Evolutionary conservation across 768 basidiomycete species (phyloP).

Genomic region (Inosperma sp.): DNA sequence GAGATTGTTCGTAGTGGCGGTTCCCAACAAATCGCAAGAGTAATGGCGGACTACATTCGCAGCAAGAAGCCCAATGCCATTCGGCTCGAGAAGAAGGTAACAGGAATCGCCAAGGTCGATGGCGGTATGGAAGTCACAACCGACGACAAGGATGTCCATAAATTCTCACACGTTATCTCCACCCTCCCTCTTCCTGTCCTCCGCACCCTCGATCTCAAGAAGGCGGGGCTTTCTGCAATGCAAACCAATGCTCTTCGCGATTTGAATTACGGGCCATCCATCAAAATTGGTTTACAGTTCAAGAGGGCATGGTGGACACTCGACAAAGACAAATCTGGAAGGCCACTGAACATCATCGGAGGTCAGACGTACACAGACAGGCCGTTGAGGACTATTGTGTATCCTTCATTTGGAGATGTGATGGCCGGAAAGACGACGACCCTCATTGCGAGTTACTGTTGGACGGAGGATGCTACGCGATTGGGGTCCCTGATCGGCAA

Average conservation of each 20-base stretch:
- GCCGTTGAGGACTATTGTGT: conserved; percentile 39
- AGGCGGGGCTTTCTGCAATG: conserved; percentile 20
- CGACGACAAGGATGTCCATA: too few relatives aligned
- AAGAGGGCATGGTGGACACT: conserved; percentile 32
- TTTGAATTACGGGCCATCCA: conserved; percentile 27
- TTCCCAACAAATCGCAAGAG: too few relatives aligned
- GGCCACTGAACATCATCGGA: conserved; percentile 26
- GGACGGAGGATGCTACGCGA: conserved; percentile 37
- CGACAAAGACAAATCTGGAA: not conserved
- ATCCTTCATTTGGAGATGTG: conserved; percentile 37
- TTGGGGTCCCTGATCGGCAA: conserved; percentile 31
- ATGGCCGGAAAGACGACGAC: conserved; percentile 21
- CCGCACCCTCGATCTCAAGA: conserved; percentile 25
- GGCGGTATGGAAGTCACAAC: too few relatives aligned
- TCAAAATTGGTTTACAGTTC: conserved; percentile 36
- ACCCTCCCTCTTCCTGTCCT: conserved; percentile 30
- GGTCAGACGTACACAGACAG: conserved; percentile 41
- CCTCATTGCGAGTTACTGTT: conserved; percentile 40
- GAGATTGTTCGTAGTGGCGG: too few relatives aligned
- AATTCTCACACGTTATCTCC: conserved; percentile 27
- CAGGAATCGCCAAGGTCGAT: too few relatives aligned
- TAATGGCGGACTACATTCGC: too few relatives aligned
- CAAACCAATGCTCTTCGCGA: conserved; percentile 32
- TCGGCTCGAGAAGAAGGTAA: too few relatives aligned
- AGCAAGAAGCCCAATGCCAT: too few relatives aligned